Base-by-base conservation (phyloP, 2,329 filamentous ascomycete genomes). In the Cladosporium phlei region DNA sequence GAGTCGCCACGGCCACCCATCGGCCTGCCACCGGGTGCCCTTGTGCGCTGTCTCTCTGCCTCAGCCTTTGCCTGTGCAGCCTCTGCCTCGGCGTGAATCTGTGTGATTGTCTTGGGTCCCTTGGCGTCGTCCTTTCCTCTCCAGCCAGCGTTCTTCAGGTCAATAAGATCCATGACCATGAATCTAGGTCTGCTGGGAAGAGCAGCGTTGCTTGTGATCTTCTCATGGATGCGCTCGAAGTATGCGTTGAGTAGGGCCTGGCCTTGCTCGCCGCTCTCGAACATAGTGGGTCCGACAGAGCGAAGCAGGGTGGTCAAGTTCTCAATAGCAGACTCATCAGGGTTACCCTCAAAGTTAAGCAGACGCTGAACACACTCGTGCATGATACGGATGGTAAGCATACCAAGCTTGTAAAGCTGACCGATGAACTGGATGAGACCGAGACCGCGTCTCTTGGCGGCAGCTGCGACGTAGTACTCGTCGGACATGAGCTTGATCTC, bases 351-450 rank as follows among this genome's bases (percentile, higher is more conserved):
- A 69, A 94, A 97, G 71, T 98, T 91, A 56, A 98, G 87, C 54
- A 98, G 80, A 71, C 95, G 95, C 73, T 89, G 85, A 21, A 98
- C 89, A 78, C 93, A 98, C 70, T 96, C 88, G 74, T 98, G 91
- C 93, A 98, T 98, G 71, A 98, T 98, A 67, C 91, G 87, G 69
- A 96, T 88, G 52, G 93, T 98, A 68, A 98, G 79, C 93, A 98
- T 98, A 66, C 86, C 84, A 51, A 98, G 82, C 77, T 97, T 98
- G 81, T 95, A 98, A 35, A 98, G 81, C 72, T 98, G 93, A 74
- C 93, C 93, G 64, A 98, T 98, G 73, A 98, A 98, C 71, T 96
- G 91, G 54, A 98, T 91, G 17, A 98, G 80, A 83, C 93, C 93
- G 55, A 98, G 86, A 72, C 93, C 93, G 69, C 89, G 86, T 71